Conservation (phyloP, 2,329 filamentous ascomycete species). For the Fonsecaea multimorphosa region DNA sequence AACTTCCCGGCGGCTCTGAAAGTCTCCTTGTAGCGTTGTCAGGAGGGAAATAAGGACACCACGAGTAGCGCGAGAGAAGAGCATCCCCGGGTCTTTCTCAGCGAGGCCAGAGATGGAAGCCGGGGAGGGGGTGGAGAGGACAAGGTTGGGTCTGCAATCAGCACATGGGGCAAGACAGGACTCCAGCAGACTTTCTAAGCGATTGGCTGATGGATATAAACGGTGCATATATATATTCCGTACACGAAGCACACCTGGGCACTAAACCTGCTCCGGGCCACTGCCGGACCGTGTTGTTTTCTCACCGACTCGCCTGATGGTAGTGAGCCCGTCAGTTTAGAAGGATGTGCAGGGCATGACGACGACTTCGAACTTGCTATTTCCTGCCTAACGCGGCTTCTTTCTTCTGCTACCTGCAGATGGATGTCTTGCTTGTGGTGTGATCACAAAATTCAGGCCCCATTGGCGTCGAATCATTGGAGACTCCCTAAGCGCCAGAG, state of each 20-base stretch:
- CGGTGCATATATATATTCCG: too few relatives aligned
- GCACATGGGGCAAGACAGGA: too few relatives aligned
- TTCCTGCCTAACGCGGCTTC: background rate
- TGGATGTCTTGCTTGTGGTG: background rate
- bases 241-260: too few relatives aligned
- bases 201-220: too few relatives aligned
- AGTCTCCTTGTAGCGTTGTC: background rate
- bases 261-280: too few relatives aligned
- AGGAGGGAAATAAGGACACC: background rate
- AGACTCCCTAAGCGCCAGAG: background rate
- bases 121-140: background rate
- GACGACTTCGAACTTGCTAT: too few relatives aligned
- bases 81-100: background rate
- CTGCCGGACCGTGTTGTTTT: too few relatives aligned
- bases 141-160: background rate
- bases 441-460: background rate
- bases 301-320: background rate
- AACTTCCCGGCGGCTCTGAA: background rate
- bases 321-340: background rate
- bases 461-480: background rate
- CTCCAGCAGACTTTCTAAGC: too few relatives aligned
- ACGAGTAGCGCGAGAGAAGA: background rate
- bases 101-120: constrained; percentile 5
- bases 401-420: background rate
- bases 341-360: background rate